Evolutionary conservation across 495 filamentous ascomycete species (phyloP).

Genomic region (Aspergillus haitiensis): DNA sequence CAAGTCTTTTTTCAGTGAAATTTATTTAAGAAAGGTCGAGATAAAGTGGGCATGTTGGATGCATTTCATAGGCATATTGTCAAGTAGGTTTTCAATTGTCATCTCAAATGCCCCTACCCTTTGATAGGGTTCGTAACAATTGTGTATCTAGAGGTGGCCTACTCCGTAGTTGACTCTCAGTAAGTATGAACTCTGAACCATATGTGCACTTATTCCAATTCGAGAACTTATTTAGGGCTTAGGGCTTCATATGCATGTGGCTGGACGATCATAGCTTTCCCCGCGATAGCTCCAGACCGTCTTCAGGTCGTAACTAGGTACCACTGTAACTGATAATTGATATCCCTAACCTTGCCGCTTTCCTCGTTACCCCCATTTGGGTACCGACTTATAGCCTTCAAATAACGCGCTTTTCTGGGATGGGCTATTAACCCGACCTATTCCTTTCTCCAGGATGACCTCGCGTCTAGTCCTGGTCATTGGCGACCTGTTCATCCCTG

Average conservation of each 20-base stretch:
- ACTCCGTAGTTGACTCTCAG: too few relatives aligned
- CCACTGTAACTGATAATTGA: conserved; percentile 14
- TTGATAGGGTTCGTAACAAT: too few relatives aligned
- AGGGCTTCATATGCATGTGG: conserved; percentile 24
- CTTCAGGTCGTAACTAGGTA: conserved; percentile 12
- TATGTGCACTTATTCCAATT: conserved; percentile 4
- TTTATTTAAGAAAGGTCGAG: too few relatives aligned
- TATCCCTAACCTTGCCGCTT: background rate
- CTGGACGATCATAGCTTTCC: conserved; percentile 30
- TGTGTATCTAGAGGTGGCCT: too few relatives aligned
- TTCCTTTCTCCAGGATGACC: conserved; percentile 56
- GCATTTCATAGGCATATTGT: too few relatives aligned
- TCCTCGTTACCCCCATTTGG: background rate
- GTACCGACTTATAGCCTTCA: background rate
- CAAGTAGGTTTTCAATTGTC: too few relatives aligned
- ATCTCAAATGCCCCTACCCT: too few relatives aligned
- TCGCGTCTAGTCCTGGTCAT: conserved; percentile 86
- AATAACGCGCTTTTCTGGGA: conserved; percentile 21
- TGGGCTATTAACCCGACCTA: conserved; percentile 30
- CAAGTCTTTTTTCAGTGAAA: too few relatives aligned
- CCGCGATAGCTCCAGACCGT: conserved; percentile 38
- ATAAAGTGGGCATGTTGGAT: too few relatives aligned
- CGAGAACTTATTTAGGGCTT: conserved; percentile 30
- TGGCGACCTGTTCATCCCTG: conserved; percentile 96
- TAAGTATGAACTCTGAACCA: too few relatives aligned